Percentiles rank a stretch among this genome's conserved stretches.
These are phyloP conservation scores for Phtheirospermum japonicum DNA, from an alignment of 257 asterid genomes.

Conservation along the genomic window DNA sequence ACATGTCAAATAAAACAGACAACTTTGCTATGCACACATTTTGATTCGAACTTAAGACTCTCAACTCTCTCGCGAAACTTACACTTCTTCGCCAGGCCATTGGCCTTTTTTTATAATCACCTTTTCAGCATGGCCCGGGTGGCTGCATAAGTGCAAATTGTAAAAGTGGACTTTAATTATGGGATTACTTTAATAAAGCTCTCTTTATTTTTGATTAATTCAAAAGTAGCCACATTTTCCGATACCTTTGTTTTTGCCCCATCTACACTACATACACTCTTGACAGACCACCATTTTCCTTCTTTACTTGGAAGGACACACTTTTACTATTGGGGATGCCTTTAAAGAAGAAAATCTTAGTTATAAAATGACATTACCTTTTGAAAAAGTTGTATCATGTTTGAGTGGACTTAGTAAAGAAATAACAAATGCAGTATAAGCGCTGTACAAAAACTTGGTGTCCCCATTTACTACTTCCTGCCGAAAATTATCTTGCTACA, in stretches of 20 bases:
- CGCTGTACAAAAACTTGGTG: too few relatives aligned
- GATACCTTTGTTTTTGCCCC: conserved; percentile 13
- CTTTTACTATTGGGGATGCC: conserved; percentile 28
- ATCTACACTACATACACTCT: neutral
- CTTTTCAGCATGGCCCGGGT: neutral
- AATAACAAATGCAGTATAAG: too few relatives aligned
- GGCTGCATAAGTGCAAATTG: neutral
- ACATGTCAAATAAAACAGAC: too few relatives aligned
- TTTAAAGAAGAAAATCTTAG: neutral
- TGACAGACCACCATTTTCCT: conserved; percentile 20
- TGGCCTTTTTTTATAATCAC: neutral
- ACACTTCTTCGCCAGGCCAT: too few relatives aligned
- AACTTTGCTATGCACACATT: too few relatives aligned
- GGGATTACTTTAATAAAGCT: conserved; percentile 41
- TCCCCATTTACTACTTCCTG: too few relatives aligned
- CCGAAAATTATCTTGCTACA: too few relatives aligned
- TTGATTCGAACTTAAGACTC: neutral
- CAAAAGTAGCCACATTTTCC: conserved; percentile 33
- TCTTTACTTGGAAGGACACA: conserved; percentile 27
- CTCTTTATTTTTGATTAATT: conserved; percentile 26
- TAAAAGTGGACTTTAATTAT: neutral
- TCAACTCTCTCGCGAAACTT: too few relatives aligned
- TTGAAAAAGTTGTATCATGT: neutral
- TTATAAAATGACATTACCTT: neutral
- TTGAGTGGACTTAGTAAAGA: neutral